phyloP scores from a whole-genome alignment of 2,329 filamentous ascomycete species.

The Alternaria alternata region DNA sequence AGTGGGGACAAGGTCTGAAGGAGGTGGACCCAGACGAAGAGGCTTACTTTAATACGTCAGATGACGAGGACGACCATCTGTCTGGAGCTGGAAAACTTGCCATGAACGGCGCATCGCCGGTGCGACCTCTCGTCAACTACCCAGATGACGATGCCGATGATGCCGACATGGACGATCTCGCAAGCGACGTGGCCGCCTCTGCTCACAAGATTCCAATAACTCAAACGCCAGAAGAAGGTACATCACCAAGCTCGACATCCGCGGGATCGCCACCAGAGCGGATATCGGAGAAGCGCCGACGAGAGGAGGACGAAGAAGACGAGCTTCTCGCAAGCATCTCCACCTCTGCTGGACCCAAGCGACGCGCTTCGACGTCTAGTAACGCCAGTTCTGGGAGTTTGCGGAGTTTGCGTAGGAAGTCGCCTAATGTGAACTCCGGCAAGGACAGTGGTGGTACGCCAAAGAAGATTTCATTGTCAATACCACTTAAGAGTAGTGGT shows the following conservation, averaged over 20 bases:
- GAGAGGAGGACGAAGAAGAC: slow-evolving; percentile 94
- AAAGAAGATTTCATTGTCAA: slow-evolving; percentile 53
- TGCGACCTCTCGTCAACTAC: slow-evolving; percentile 84
- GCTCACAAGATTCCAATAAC: slow-evolving; percentile 35
- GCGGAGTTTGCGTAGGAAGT: slow-evolving; percentile 53
- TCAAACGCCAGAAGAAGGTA: slow-evolving; percentile 37
- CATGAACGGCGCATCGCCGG: slow-evolving; percentile 70
- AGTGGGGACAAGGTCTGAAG: slow-evolving; percentile 74
- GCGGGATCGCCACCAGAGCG: slow-evolving; percentile 68
- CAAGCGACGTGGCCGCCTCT: slow-evolving; percentile 50
- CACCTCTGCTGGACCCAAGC: slow-evolving; percentile 53
- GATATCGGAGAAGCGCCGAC: slow-evolving; percentile 84
- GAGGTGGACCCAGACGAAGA: slow-evolving; percentile 88
- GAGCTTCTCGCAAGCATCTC: slow-evolving; percentile 82
- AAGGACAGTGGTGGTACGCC: slow-evolving; percentile 52
- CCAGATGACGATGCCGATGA: slow-evolving; percentile 80
- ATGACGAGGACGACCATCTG: slow-evolving; percentile 76
- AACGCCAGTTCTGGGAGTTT: slow-evolving; percentile 44
- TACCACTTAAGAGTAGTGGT: slow-evolving; percentile 50
- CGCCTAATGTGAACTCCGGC: slow-evolving; percentile 51
- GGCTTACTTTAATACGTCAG: slow-evolving; percentile 90
- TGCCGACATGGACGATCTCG: slow-evolving; percentile 67
- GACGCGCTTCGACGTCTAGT: slow-evolving; percentile 52
- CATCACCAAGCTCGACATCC: slow-evolving; percentile 33
- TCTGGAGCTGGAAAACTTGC: slow-evolving; percentile 45